Conservation (phyloP, 805 yeast species). For the Cyberlindnera amylophila region DNA sequence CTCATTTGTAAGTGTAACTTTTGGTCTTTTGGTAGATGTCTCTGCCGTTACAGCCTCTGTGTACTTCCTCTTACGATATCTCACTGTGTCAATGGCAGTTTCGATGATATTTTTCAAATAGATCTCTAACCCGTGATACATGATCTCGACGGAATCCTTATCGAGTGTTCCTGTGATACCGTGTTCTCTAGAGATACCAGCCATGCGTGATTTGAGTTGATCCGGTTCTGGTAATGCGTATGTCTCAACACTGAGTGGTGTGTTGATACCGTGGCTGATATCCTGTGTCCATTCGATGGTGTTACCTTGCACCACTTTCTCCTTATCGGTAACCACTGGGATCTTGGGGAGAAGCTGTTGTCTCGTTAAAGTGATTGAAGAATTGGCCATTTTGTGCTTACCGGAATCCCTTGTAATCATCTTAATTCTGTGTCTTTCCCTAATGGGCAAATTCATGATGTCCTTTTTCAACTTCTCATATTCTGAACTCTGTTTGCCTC, state of each 20-base stretch:
- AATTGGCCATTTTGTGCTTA: constrained; percentile 67
- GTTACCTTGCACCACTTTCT: constrained; percentile 31
- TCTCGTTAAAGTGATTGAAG: constrained; percentile 64
- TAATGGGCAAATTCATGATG: constrained; percentile 77
- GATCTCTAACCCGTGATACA: constrained; percentile 76
- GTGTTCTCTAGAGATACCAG: constrained; percentile 83
- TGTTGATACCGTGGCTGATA: constrained; percentile 76
- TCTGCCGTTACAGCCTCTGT: constrained; percentile 28
- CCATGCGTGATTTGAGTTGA: constrained; percentile 59
- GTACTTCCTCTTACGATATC: constrained; percentile 50
- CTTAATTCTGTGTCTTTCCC: constrained; percentile 82
- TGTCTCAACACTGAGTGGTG: constrained; percentile 73
- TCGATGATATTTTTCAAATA: constrained; percentile 75
- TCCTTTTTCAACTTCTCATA: constrained; percentile 80
- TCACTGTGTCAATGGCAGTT: constrained; percentile 66
- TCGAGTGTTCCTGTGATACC: constrained; percentile 83
- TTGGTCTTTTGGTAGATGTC: constrained; percentile 14
- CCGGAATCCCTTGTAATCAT: constrained; percentile 80
- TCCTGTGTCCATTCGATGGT: constrained; percentile 90
- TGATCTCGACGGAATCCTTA: constrained; percentile 71
- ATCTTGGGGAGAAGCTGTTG: constrained; percentile 65
- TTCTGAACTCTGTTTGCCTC: constrained; percentile 60
- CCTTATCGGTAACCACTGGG: constrained; percentile 55
- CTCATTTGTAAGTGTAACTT: constrained; percentile 53
- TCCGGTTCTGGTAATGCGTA: constrained; percentile 82